A percentile compares a stretch with the other conserved stretches of the same genome.
Conservation (phyloP, 768 basidiomycete genomes). For the Mycena belliarum region DNA sequence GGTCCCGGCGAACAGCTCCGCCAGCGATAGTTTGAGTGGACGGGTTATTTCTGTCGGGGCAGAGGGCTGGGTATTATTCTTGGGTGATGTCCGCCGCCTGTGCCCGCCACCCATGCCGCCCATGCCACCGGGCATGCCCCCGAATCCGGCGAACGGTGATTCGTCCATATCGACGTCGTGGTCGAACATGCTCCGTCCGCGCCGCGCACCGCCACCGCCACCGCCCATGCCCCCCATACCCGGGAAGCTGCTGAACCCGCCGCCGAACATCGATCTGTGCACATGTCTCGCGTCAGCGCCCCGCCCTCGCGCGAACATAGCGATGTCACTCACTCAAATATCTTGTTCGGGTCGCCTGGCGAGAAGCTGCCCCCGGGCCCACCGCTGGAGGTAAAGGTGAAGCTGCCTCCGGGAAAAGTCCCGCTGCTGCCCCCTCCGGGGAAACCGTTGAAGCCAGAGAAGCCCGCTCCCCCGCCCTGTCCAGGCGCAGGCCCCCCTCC, state of each 20-base stretch:
- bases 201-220: constrained; percentile 35
- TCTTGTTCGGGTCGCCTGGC: constrained; percentile 81
- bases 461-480: constrained; percentile 45
- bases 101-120: constrained; percentile 39
- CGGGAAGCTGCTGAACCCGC: constrained; percentile 36
- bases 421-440: constrained; percentile 44
- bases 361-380: constrained; percentile 65
- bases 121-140: constrained; percentile 35
- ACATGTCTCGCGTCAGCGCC: constrained; percentile 2
- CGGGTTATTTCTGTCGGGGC: constrained; percentile 67
- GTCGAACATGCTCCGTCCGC: constrained; percentile 34
- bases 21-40: constrained; percentile 81
- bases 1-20: constrained; percentile 83
- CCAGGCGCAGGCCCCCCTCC: constrained; percentile 57
- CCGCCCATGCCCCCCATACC: constrained; percentile 42
- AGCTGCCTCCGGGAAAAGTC: constrained; percentile 33
- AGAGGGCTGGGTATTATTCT: constrained; percentile 23
- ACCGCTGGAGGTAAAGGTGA: constrained; percentile 52
- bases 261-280: constrained; percentile 39
- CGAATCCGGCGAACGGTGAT: constrained; percentile 31
- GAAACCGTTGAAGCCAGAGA: constrained; percentile 40
- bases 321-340: constrained; percentile 74
- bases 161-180: constrained; percentile 53
- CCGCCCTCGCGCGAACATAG: background rate
- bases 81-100: constrained; percentile 22